Percentiles rank a stretch among this genome's conserved stretches.
Conservation (phyloP, 202 grass and related monocot species). For the Thinopyrum obtusiflorum region DNA sequence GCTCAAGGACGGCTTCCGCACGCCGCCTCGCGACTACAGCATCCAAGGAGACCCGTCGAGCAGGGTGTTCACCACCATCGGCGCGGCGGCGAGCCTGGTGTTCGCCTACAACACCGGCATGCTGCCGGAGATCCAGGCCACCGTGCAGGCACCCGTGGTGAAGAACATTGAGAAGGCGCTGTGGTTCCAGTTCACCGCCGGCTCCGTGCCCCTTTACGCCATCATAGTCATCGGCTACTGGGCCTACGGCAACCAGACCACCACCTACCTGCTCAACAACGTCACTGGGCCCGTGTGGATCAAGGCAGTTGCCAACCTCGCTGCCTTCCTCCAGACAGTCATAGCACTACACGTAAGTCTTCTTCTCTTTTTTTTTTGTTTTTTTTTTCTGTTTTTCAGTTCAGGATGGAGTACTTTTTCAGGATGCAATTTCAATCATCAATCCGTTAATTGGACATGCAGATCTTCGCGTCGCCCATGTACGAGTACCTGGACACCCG, state of each 20-base stretch:
- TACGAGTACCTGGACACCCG: conserved; percentile 74
- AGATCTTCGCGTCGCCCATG: conserved; percentile 83
- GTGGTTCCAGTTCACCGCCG: conserved; percentile 61
- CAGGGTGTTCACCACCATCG: conserved; percentile 55
- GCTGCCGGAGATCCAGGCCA: conserved; percentile 81
- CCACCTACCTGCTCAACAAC: conserved; percentile 52
- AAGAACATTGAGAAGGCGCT: conserved; percentile 71
- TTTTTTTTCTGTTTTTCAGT: too few species aligned
- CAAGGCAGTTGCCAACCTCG: conserved; percentile 51
- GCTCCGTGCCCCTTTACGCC: conserved; percentile 47
- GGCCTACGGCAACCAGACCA: conserved; percentile 66
- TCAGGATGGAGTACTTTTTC: too few species aligned
- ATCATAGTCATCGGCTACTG: conserved; percentile 59
- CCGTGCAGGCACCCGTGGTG: conserved; percentile 49
- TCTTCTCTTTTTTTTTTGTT: not conserved
- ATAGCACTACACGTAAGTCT: conserved; percentile 50
- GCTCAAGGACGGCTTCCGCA: conserved; percentile 29
- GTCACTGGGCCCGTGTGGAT: conserved; percentile 55
- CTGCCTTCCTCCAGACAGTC: conserved; percentile 66
- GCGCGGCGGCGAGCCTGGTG: conserved; percentile 58
- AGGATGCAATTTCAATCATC: not conserved
- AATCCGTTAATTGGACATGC: not conserved
- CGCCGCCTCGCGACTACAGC: conserved; percentile 50
- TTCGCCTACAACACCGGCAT: conserved; percentile 79
- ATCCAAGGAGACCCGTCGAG: conserved; percentile 37